These are phyloP conservation scores for Fusarium nygamai DNA, from an alignment of 2,329 filamentous ascomycete genomes.

Conservation along the genomic window DNA sequence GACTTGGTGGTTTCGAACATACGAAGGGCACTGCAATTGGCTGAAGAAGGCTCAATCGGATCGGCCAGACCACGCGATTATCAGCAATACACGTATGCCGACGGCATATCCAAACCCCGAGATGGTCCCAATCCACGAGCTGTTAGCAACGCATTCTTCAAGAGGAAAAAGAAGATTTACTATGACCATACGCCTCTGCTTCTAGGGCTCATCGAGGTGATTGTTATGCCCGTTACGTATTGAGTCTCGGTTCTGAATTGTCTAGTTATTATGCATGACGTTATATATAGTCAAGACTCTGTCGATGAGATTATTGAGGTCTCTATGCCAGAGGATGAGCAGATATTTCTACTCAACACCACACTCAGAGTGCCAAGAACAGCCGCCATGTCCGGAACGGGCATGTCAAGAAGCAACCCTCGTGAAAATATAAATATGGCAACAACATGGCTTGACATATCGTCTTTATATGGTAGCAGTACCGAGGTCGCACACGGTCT, in stretches of 20 bases:
- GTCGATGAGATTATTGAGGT: neutral
- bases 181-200: neutral
- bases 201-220: neutral
- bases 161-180: neutral
- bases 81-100: neutral
- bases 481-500: neutral
- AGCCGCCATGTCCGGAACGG: accelerated
- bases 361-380: neutral
- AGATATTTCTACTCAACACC: neutral
- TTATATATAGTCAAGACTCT: neutral
- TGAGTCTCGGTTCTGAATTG: accelerated
- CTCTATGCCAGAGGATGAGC: neutral
- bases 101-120: accelerated
- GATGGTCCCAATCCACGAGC: neutral
- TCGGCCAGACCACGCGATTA: neutral
- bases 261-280: neutral
- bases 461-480: neutral
- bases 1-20: neutral
- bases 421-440: neutral
- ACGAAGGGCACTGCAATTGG: neutral
- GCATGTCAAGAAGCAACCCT: neutral
- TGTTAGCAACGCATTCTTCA: neutral
- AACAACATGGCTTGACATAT: neutral
- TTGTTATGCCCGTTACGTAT: accelerated
- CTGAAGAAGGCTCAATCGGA: neutral